Conservation (phyloP, 192 early-diverging fungal genomes). For the Coemansia sp. region DNA sequence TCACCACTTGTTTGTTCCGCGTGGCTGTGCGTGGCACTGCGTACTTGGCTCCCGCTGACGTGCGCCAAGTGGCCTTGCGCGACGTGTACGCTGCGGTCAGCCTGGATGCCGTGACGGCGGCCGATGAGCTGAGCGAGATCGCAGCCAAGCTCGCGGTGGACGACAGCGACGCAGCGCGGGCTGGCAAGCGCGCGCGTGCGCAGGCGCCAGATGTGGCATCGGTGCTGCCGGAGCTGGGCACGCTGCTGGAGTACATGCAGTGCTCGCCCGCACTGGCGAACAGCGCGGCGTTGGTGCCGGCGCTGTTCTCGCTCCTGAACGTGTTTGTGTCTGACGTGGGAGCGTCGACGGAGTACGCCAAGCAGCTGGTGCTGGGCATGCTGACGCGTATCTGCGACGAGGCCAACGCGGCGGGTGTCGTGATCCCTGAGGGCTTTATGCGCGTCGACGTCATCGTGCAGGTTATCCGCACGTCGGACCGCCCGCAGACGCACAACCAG, state of each 20-base stretch:
- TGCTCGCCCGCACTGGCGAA: conserved; percentile 60
- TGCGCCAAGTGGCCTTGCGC: conserved; percentile 29
- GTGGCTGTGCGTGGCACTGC: conserved; percentile 32
- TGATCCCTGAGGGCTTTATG: conserved; percentile 63
- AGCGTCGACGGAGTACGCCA: conserved; percentile 78
- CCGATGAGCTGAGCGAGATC: conserved; percentile 26
- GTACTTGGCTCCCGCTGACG: conserved; percentile 17
- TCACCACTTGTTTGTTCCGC: conserved; percentile 35
- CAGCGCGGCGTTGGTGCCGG: conserved; percentile 62
- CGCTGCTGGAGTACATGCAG: conserved; percentile 79
- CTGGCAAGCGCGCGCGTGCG: conserved; percentile 29
- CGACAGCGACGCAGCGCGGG: conserved; percentile 27
- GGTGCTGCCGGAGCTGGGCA: conserved; percentile 60
- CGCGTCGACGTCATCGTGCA: conserved; percentile 88
- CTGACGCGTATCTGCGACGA: conserved; percentile 62
- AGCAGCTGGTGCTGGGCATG: conserved; percentile 81
- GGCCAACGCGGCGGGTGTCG: conserved; percentile 14
- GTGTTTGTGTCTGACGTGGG: conserved; percentile 63
- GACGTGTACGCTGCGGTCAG: conserved; percentile 26
- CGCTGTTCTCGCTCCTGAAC: conserved; percentile 75
- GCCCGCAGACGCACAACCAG: conserved; percentile 95
- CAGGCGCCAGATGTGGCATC: conserved; percentile 26
- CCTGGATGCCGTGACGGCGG: conserved; percentile 37
- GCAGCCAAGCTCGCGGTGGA: conserved; percentile 24
- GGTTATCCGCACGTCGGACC: conserved; percentile 85